Base-by-base conservation (phyloP, 352 stramenopile species). In the Globisporangium alternatum region DNA sequence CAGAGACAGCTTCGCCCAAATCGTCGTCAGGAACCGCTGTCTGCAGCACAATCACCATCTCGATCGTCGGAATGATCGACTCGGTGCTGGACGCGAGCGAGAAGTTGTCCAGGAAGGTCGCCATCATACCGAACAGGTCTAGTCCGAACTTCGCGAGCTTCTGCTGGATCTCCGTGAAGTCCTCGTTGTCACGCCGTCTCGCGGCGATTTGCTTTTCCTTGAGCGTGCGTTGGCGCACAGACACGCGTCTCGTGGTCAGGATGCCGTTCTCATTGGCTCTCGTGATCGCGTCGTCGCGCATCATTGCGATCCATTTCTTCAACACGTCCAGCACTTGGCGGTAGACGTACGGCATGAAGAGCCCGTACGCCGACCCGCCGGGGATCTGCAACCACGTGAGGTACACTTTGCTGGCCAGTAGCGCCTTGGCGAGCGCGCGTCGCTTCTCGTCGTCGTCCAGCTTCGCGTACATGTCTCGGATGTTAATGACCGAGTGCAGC, bases 271-370 rank as follows among this genome's bases (percentile, higher is more conserved):
- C 44, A 21, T 56, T 62, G 19, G 49, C 43, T 39, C 59, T 43
- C 33, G 60, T 35, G 45, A 60, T 48, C n/a, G 43, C 51, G 28
- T 58, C 63, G n/a, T 10, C 59, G 22, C 54, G 67, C 62, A 82
- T 69, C 1, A 80, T 54, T 4, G 76, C 70, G 8, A 90, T 68
- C 85, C 88, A 96, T 47, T 91, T 91, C 60, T 86, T 88, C n/a
- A 93, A 67, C 10, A 88, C 71, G 47, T 91, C 83, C 41, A 96
- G 60, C 56, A 91, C 80, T 61, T 93, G 82, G 6, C 85, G 81
- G 57, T 93, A 96, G 45, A 95, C 80, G 49, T 88, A 94, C 13
- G 88, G 72, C 80, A 95, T 93, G 67, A 95, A 96, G 2, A 96
- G 56, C 0, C 88, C 83, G 54, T 95, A 93, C 2, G 88, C 86